Percentiles rank a stretch among this genome's conserved stretches.
phyloP scores from a whole-genome alignment of 371 early-diverging fungal genomes.

The Mucor lusitanicus region DNA sequence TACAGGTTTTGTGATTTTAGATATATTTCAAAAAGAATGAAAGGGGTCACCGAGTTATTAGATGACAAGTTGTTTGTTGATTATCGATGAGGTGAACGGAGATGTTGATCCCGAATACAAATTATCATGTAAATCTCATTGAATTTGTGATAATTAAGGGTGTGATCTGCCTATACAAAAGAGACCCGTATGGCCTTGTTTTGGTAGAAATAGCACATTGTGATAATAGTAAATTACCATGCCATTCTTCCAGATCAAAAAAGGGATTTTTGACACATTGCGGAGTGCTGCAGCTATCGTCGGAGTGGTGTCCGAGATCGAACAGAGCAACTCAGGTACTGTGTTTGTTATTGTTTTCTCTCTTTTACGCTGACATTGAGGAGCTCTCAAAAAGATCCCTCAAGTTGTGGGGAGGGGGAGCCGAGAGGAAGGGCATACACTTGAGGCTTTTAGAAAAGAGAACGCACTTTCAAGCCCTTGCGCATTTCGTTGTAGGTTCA shows the following conservation, averaged over 20 bases:
- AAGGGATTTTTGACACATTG: background rate
- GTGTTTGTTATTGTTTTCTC: slow-evolving; percentile 1
- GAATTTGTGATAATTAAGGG: background rate
- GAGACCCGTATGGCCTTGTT: too few relatives aligned
- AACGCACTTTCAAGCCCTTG: too few relatives aligned
- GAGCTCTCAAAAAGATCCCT: too few relatives aligned
- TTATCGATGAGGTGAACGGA: background rate
- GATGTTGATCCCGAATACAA: background rate
- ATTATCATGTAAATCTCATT: background rate
- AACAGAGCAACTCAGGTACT: slow-evolving; percentile 7
- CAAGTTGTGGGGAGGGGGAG: too few relatives aligned
- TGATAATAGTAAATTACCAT: background rate
- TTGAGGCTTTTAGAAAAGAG: too few relatives aligned
- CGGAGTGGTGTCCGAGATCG: background rate
- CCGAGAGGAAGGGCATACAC: too few relatives aligned
- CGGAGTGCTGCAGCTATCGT: background rate
- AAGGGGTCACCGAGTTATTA: background rate
- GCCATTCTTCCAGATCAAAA: background rate
- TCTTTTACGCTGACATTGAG: background rate
- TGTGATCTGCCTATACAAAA: too few relatives aligned
- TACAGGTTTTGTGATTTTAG: background rate
- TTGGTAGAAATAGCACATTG: background rate
- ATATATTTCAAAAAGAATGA: background rate
- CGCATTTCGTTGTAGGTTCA: background rate
- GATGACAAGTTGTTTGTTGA: background rate